Base-by-base conservation (phyloP, 2,329 filamentous ascomycete genomes). In the Ilyonectria robusta region DNA sequence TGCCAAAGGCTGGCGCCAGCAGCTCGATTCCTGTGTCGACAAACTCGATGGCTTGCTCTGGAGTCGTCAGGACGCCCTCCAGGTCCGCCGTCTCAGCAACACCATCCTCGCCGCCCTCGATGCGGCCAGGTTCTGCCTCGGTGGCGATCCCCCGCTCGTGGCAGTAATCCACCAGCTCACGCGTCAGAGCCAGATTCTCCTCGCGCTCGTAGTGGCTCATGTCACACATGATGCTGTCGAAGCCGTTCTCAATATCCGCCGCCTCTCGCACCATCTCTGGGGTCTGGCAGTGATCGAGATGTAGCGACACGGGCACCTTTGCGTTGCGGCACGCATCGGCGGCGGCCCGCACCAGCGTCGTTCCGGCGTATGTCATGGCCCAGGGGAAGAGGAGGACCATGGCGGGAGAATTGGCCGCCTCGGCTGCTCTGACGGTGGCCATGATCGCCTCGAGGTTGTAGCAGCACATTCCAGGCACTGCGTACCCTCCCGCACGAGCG, bases 171-270 rank as follows among this genome's bases (percentile, higher is more conserved):
- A 89, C 89, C 61, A 92, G 79, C 64, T 91, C 87, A 60, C 83
- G 84, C 17, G 91, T 93, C 76, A 86, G 84, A 1, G 84, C 82
- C 31, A 94, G 81, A 72, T 93, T 93, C 80, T 93, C 91, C 56
- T 86, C 90, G 70, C 89, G 89, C 70, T 92, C 90, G 75, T 92
- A 89, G 76, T 93, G 91, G 67, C 85, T 89, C 91, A 93, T 94
- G 79, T 94, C 92, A 0, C 93, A 89, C 92, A 94, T 93, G 78
- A 94, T 93, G 62, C 84, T 87, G 76, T 93, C 91, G 71, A 93
- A 93, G 51, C 63, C 63, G 6, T 37, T n/a, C n/a, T 62, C 48
- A 2, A 72, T 64, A 40, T 72, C 69, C 2, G 88, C 88, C 0
- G 89, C 89, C 0, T 80, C 80, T 2, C 84, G 84, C 59, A 92